phyloP scores from a whole-genome alignment of 176 grass and related monocot genomes.

The Ananas comosus region DNA sequence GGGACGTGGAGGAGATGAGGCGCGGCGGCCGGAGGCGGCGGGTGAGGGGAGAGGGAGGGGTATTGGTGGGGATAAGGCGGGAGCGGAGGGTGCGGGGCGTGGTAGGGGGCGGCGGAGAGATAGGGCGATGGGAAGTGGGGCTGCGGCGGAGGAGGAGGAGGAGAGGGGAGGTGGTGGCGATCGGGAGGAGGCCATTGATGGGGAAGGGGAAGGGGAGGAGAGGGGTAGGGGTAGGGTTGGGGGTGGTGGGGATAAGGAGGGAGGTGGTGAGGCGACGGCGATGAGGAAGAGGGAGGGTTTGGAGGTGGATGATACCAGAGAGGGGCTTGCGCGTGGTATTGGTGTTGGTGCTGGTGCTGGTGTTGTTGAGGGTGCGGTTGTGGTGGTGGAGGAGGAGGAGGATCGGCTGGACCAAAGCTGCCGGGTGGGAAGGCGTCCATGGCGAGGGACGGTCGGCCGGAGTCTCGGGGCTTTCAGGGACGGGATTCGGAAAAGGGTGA shows the following conservation, averaged over 20 bases:
- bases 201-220: slow-evolving; percentile 2
- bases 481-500: neutral
- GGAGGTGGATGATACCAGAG: slow-evolving; percentile 26
- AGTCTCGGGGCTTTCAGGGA: neutral
- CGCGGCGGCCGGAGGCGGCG: neutral
- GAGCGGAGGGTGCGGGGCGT: slow-evolving; percentile 1
- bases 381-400: slow-evolving; percentile 5
- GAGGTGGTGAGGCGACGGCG: slow-evolving; percentile 23
- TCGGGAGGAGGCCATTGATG: slow-evolving; percentile 49
- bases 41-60: slow-evolving; percentile 1
- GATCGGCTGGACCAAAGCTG: slow-evolving; percentile 33
- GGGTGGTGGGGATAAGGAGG: slow-evolving; percentile 26
- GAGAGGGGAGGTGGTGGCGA: slow-evolving; percentile 21
- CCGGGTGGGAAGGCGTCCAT: slow-evolving; percentile 46
- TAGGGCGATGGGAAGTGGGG: slow-evolving; percentile 2
- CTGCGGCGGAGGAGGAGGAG: neutral
- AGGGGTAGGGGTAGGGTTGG: slow-evolving; percentile 27
- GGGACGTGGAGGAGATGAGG: neutral
- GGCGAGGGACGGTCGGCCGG: slow-evolving; percentile 1
- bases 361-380: neutral
- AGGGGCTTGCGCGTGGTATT: slow-evolving; percentile 2
- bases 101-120: neutral
- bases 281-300: slow-evolving; percentile 19
- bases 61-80: slow-evolving; percentile 38
- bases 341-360: slow-evolving; percentile 1